Conservation (phyloP, 192 early-diverging fungal genomes). For the Chytriomyces sp. region DNA sequence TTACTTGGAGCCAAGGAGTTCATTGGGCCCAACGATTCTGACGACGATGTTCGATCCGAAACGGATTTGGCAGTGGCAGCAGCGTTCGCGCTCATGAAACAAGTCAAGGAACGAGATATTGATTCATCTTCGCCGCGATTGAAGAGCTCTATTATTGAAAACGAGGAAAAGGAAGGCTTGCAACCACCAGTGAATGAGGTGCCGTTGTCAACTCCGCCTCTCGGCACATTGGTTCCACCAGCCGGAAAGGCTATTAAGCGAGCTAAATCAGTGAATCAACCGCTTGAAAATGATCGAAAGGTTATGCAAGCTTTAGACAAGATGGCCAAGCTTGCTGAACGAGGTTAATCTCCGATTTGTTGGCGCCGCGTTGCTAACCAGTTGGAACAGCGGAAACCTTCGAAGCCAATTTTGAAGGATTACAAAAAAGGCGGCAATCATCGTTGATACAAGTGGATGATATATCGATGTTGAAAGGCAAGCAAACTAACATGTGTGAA, state of each 20-base stretch:
- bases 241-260: background rate
- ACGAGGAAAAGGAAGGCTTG: background rate
- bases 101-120: conserved; percentile 3
- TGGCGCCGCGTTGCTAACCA: background rate
- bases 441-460: background rate
- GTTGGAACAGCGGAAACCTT: background rate
- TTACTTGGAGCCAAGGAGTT: background rate
- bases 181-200: background rate
- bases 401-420: conserved; percentile 10
- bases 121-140: background rate
- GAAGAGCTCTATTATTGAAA: background rate
- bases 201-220: background rate
- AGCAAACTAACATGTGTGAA: no score
- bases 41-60: background rate
- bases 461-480: no score
- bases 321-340: conserved; percentile 13
- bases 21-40: background rate
- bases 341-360: background rate
- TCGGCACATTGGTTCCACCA: background rate
- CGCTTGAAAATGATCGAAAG: background rate
- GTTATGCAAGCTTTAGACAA: conserved; percentile 3
- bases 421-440: background rate
- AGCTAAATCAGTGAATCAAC: background rate
- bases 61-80: conserved; percentile 16
- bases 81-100: conserved; percentile 21